Base-by-base conservation (phyloP, 257 asterid genomes). In the Craterostigma plantagineum region DNA sequence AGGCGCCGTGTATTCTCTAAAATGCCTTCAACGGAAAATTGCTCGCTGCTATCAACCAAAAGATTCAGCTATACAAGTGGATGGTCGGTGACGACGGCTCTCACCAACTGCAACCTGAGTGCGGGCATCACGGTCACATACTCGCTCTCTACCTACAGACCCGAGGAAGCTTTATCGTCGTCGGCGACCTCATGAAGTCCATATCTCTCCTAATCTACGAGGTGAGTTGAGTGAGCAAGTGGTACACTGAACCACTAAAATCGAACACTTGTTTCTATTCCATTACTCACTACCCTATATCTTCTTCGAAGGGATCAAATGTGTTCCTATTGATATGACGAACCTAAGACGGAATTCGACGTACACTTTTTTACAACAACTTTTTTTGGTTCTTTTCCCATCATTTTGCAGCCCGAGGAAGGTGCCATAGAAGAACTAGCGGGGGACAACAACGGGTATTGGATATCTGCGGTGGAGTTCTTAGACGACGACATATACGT, bases 361-460 rank as follows among this genome's bases (percentile, higher is more conserved):
- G 9, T 11, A 16, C n/a, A n/a, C 16, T 14, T 40, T 36, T 36
- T 36, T 36, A 36, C 40, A 36, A n/a, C n/a, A n/a, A n/a, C 3
- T 12, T 12, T 12, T 9, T 9, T 4, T 2, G 3, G 11, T 12
- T 36, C 1, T 12, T 36, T 10, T 36, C n/a, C n/a, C 14, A 2
- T 30, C 38, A 35, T 47, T 54, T 47, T 43, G 10, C 71, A 90
- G 95, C 91, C 79, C 1, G 98, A 90, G 62, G 98, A 90, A 72
- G 98, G 98, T 43, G 93, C 98, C 35, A 90, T 90, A 12, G 94
- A 83, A 69, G 98, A 83, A 70, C 83, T 92, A 60, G 98, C 98
- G 7, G 87, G 92, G 27, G 95, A 90, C 69, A 83, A 90, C 71
- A 83, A 90, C 6, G 95, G 92, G 8, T 82, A 90, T 46, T 90